phyloP scores from a whole-genome alignment of 441 rosid species.

The Corymbia citriodora region DNA sequence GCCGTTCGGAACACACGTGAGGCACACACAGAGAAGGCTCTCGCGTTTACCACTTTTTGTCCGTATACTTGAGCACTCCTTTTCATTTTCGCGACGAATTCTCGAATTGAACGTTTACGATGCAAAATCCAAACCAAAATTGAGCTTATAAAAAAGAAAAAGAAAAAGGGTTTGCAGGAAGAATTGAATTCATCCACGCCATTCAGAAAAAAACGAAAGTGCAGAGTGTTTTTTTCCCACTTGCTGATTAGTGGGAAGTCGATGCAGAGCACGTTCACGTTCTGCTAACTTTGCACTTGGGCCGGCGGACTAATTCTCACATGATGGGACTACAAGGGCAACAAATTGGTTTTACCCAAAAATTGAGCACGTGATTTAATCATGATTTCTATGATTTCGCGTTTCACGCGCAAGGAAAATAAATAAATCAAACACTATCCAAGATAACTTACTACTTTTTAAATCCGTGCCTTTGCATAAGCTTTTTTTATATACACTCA shows the following conservation, averaged over 20 bases:
- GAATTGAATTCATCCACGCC: neutral
- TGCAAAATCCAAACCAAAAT: neutral
- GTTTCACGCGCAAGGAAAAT: neutral
- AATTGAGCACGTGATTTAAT: neutral
- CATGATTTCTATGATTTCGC: neutral
- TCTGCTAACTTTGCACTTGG: neutral
- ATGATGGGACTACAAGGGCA: neutral
- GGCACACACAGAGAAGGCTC: neutral
- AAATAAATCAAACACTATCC: too few relatives aligned
- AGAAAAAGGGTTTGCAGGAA: neutral
- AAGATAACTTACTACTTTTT: neutral
- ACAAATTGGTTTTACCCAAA: neutral
- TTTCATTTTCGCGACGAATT: neutral
- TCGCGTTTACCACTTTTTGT: neutral
- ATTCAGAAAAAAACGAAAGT: neutral
- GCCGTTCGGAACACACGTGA: neutral
- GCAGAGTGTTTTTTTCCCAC: neutral
- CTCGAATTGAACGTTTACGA: neutral
- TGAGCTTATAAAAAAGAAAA: too few relatives aligned
- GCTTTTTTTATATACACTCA: neutral
- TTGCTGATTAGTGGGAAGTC: neutral
- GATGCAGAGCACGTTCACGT: neutral
- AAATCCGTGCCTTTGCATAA: neutral
- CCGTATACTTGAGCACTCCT: neutral
- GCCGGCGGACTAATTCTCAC: neutral